These are phyloP conservation scores for Maudiozyma serrabonitensis DNA, from an alignment of 805 yeast species.

Conservation along the genomic window DNA sequence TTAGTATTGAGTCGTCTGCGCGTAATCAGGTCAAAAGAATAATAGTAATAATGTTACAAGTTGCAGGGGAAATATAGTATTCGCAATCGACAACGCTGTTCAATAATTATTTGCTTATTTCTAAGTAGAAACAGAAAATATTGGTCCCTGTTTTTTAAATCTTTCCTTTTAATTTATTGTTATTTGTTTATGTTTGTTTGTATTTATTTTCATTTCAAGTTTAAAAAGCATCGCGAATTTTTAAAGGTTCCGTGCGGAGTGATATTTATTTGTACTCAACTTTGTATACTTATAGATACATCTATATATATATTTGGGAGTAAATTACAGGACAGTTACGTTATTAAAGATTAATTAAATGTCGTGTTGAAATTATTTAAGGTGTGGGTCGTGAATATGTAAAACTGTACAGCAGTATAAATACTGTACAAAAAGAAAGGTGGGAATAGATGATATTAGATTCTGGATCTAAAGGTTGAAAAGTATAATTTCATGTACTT, in stretches of 20 bases:
- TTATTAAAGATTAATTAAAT: too few relatives aligned
- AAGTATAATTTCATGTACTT: constrained; percentile 2
- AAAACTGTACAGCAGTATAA: too few relatives aligned
- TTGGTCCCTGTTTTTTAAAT: too few relatives aligned
- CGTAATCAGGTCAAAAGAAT: neutral
- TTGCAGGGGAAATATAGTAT: too few relatives aligned
- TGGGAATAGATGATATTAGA: neutral
- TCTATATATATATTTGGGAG: too few relatives aligned
- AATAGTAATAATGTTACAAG: neutral
- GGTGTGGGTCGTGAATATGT: too few relatives aligned
- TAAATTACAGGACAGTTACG: too few relatives aligned
- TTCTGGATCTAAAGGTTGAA: neutral
- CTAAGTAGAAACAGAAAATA: too few relatives aligned
- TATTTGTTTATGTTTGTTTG: neutral
- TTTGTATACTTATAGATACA: too few relatives aligned
- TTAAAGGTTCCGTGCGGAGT: neutral
- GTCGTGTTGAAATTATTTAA: too few relatives aligned
- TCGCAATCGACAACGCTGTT: too few relatives aligned
- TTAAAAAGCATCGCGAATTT: neutral
- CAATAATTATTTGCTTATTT: too few relatives aligned
- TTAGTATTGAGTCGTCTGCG: neutral
- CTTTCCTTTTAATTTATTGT: neutral
- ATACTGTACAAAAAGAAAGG: neutral
- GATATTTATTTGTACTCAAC: neutral
- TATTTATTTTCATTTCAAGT: neutral